A percentile compares a stretch with the other conserved stretches of the same genome.
phyloP scores from a whole-genome alignment of 2,329 filamentous ascomycete genomes.

The Neonectria coccinea region DNA sequence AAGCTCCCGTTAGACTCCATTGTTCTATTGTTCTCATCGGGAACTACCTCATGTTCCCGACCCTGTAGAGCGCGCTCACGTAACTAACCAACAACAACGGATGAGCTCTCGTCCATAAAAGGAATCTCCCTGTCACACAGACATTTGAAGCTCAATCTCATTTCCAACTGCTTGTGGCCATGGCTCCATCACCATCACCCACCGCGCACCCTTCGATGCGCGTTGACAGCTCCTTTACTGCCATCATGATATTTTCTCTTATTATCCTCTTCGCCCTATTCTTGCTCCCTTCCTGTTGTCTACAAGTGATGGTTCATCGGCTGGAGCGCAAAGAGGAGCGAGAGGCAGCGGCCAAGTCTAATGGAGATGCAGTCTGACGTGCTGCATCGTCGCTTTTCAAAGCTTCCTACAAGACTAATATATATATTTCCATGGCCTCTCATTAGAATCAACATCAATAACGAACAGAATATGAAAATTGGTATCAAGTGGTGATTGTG shows the following conservation, averaged over 20 bases:
- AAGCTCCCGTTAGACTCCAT: background rate
- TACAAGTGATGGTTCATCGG: conserved; percentile 18
- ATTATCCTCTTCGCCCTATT: conserved; percentile 19
- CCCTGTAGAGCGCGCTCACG: background rate
- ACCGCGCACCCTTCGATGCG: background rate
- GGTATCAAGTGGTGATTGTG: conserved; percentile 26
- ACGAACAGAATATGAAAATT: background rate
- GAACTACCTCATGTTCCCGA: background rate
- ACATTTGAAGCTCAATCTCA: background rate
- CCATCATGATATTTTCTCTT: conserved; percentile 16
- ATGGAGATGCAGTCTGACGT: background rate
- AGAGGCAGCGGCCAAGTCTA: background rate
- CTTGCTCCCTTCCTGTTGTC: conserved; percentile 25
- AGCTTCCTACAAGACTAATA: background rate
- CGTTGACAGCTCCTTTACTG: conserved; percentile 5
- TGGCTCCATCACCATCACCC: background rate
- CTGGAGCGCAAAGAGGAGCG: conserved; percentile 17
- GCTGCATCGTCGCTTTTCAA: background rate
- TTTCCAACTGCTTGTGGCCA: too few species aligned
- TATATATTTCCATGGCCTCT: background rate
- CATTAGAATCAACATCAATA: background rate
- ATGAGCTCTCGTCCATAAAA: background rate
- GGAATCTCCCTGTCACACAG: background rate
- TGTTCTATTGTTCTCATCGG: background rate
- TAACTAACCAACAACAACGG: background rate